Percentiles rank a stretch among this genome's conserved stretches.
Conservation (phyloP, 23 red algal genomes). For the Chondrus crispus region DNA sequence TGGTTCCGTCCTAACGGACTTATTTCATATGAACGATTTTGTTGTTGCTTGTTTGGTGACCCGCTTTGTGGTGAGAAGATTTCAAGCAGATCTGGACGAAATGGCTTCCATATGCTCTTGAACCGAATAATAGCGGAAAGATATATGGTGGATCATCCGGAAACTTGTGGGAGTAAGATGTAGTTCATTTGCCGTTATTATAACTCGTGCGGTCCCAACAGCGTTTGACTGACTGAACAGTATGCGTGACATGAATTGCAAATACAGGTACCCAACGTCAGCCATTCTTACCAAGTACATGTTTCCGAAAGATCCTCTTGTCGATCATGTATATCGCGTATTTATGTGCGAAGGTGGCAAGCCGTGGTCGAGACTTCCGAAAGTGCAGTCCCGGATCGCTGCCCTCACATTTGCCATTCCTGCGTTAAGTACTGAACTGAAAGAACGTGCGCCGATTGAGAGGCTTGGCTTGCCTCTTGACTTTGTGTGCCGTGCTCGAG, state of each 20-base stretch:
- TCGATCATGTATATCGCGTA: conserved; percentile 53
- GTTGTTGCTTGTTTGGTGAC: not conserved
- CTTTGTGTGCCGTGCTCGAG: conserved; percentile 40
- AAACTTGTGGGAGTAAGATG: conserved; percentile 46
- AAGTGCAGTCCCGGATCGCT: conserved; percentile 25
- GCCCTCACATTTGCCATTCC: conserved; percentile 53
- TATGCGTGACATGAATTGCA: not conserved
- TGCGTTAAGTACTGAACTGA: not conserved
- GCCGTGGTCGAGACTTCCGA: conserved; percentile 11
- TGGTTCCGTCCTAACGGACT: not conserved
- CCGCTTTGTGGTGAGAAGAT: not conserved
- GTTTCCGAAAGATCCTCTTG: conserved; percentile 49
- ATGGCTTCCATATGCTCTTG: conserved; percentile 58
- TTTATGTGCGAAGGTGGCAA: conserved; percentile 35
- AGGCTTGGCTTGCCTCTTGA: not conserved
- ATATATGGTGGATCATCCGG: conserved; percentile 67
- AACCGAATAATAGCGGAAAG: conserved; percentile 43
- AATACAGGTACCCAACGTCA: conserved; percentile 41
- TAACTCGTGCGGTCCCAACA: not conserved
- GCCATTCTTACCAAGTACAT: conserved; percentile 66
- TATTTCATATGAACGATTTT: not conserved
- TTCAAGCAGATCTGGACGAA: conserved; percentile 55
- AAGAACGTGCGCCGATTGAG: not conserved
- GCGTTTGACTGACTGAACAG: not conserved
- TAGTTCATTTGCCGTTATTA: not conserved